Conservation (phyloP, 2,329 filamentous ascomycete species). For the Karstenula rhodostoma region DNA sequence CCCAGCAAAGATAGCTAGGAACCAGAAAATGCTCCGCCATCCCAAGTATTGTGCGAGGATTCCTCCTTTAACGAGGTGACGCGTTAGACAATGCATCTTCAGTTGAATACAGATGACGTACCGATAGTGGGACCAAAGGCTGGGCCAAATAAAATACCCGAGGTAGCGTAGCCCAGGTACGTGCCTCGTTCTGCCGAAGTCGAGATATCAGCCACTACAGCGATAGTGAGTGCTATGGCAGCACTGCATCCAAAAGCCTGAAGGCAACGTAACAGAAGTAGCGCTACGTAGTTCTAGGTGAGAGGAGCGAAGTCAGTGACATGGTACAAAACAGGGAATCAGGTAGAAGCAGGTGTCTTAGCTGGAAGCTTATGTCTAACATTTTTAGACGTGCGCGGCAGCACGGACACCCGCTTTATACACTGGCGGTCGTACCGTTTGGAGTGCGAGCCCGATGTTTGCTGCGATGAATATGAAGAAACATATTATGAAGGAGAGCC, state of each 20-base stretch:
- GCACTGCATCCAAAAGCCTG: conserved; percentile 53
- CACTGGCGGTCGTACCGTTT: conserved; percentile 29
- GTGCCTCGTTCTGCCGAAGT: conserved; percentile 74
- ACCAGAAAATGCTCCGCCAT: conserved; percentile 53
- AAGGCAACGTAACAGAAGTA: conserved; percentile 46
- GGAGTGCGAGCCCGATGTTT: conserved; percentile 48
- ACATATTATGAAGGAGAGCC: conserved; percentile 60
- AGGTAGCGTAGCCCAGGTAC: conserved; percentile 73
- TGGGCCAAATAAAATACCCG: conserved; percentile 53
- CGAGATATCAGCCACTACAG: conserved; percentile 76
- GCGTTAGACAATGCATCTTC: not conserved
- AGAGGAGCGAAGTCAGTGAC: too few relatives aligned
- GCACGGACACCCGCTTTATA: too few relatives aligned
- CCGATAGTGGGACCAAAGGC: conserved; percentile 49
- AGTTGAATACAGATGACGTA: conserved; percentile 18
- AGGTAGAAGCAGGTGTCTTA: too few relatives aligned
- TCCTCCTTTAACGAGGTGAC: conserved; percentile 17
- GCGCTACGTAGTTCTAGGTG: conserved; percentile 42
- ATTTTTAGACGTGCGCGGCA: too few relatives aligned
- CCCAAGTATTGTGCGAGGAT: conserved; percentile 39
- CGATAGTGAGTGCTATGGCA: conserved; percentile 67
- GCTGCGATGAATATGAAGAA: conserved; percentile 49
- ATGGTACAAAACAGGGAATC: too few relatives aligned
- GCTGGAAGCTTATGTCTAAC: too few relatives aligned
- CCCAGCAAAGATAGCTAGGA: conserved; percentile 52